Base-by-base conservation (phyloP, 1,284 basidiomycete genomes). In the Rhodotorula sp. region DNA sequence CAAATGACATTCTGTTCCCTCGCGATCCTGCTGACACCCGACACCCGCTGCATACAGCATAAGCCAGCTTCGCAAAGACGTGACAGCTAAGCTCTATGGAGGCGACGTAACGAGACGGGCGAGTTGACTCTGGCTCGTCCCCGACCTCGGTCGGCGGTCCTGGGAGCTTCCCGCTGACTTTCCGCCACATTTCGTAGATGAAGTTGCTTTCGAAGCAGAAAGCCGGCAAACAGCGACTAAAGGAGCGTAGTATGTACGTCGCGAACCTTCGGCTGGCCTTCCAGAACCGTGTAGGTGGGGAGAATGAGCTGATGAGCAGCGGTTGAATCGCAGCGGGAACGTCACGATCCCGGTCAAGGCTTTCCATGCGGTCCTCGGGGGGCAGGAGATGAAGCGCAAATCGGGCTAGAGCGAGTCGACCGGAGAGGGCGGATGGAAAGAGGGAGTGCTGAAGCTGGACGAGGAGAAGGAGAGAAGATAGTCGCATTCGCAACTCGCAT, bases 141-240 rank as follows among this genome's bases (percentile, higher is more conserved):
- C 34, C 34, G 34, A 34, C 10, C 34, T 34, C 34, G 5, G 34
- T 34, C 34, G 34, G 34, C 34, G 34, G 34, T 26, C n/a, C 18
- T 31, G 8, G 46, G 20, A 22, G 15, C n/a, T 13, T 24, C 1
- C 26, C 24, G 26, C 44, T 30, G 28, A 15, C 48, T 16, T 24
- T 50, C 40, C 10, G 7, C 30, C n/a, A 24, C 9, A 7, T 20
- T 56, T 28, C 40, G 11, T 26, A 76, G 75, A 85, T 93, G 83
- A 94, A 96, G 81, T 90, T 92, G 76, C 85, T 96, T 30, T 87
- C 91, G 78, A 92, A 92, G 79, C 93, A 96, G 80, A 95, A 94
- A 81, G 91, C 91, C 79, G 88, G 91, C 60, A 95, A 95, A 81
- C 87, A 87, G 68, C 84, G 85, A 67, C 88, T 96, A 85, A 94